These are phyloP conservation scores for Ceriops tagal DNA, from an alignment of 345 rosid genomes.

Conservation along the genomic window DNA sequence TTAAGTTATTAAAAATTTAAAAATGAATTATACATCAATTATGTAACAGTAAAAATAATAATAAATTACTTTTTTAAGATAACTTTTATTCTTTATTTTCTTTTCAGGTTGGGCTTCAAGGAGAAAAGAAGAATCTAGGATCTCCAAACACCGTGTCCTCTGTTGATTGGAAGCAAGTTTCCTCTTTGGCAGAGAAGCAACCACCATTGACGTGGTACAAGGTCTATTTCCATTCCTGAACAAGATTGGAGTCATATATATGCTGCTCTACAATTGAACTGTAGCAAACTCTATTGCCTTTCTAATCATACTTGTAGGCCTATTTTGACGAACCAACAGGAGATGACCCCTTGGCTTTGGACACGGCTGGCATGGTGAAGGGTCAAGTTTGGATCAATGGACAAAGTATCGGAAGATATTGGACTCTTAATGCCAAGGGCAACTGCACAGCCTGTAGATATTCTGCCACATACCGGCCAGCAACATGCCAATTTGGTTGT, in stretches of 20 bases:
- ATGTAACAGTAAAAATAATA: too few relatives aligned
- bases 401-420: conserved; percentile 28
- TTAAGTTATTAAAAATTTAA: too few relatives aligned
- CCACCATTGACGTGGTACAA: conserved; percentile 26
- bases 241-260: not conserved
- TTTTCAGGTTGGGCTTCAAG: conserved; percentile 23
- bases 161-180: conserved; percentile 6
- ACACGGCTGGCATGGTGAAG: conserved; percentile 25
- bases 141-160: conserved; percentile 4
- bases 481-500: conserved; percentile 27
- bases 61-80: too few relatives aligned
- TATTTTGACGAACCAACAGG: conserved; percentile 25
- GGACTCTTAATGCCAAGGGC: conserved; percentile 19
- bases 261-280: too few relatives aligned
- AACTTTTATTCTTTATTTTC: not conserved
- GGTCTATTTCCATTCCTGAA: not conserved
- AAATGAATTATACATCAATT: too few relatives aligned
- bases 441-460: conserved; percentile 24
- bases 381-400: conserved; percentile 30
- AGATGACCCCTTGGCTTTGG: conserved; percentile 24
- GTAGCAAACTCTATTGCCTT: too few relatives aligned
- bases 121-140: conserved; percentile 16
- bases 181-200: not conserved
- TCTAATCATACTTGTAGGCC: conserved; percentile 6
- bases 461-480: conserved; percentile 16